Conservation (phyloP, 495 filamentous ascomycete genomes). For the Talaromyces adpressus region DNA sequence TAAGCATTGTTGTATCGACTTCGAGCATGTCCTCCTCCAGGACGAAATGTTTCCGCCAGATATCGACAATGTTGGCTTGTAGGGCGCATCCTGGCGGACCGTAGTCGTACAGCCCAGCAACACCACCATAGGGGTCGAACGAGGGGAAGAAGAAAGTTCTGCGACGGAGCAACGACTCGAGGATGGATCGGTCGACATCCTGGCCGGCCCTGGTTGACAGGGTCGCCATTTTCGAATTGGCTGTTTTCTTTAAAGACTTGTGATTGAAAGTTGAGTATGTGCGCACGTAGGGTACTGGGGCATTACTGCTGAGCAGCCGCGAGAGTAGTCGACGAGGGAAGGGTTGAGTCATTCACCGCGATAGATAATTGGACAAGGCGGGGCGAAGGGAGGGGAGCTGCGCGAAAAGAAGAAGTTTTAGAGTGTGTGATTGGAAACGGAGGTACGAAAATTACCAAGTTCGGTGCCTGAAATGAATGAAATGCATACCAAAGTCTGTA, state of each 20-base stretch:
- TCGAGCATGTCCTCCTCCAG: constrained; percentile 89
- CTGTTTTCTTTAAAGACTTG: constrained; percentile 13
- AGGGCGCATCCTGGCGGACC: constrained; percentile 76
- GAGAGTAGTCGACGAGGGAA: constrained; percentile 29
- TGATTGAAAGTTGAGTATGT: constrained; percentile 14
- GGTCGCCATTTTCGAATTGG: constrained; percentile 49
- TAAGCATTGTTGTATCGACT: constrained; percentile 78
- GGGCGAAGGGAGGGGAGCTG: neutral
- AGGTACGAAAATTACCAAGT: constrained; percentile 6
- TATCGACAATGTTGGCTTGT: constrained; percentile 78
- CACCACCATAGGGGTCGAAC: constrained; percentile 90
- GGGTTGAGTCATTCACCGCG: constrained; percentile 43
- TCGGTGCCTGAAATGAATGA: neutral
- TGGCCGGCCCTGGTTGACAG: constrained; percentile 77
- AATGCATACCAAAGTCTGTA: neutral
- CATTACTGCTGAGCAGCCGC: constrained; percentile 7
- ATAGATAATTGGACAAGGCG: constrained; percentile 3
- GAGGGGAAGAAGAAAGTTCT: constrained; percentile 91
- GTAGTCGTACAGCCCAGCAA: constrained; percentile 79
- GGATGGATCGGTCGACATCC: constrained; percentile 68
- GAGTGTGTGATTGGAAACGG: neutral
- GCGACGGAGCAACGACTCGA: constrained; percentile 80
- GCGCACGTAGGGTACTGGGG: constrained; percentile 14
- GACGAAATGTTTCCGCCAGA: constrained; percentile 90
- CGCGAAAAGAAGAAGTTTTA: neutral